Conservation (phyloP, 176 grass and related monocot genomes). For the Elymus sibiricus region DNA sequence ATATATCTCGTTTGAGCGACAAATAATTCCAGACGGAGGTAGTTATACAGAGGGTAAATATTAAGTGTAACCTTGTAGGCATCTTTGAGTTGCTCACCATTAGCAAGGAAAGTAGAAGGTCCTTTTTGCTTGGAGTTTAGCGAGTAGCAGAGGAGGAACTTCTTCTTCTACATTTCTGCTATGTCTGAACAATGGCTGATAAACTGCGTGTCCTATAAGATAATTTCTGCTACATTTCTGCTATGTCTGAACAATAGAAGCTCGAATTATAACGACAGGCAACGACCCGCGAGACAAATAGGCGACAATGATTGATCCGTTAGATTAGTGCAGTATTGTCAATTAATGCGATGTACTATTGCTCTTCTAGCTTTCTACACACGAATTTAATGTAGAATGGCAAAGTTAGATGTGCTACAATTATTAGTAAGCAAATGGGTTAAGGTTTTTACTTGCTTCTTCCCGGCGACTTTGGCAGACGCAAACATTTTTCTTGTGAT, state of each 20-base stretch:
- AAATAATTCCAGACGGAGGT: too few relatives aligned
- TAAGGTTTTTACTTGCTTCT: background rate
- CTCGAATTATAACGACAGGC: background rate
- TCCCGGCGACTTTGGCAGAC: background rate
- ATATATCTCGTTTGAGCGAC: too few relatives aligned
- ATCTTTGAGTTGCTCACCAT: too few relatives aligned
- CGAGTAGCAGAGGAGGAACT: too few relatives aligned
- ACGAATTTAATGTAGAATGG: background rate
- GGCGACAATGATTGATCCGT: background rate
- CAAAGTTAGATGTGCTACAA: background rate
- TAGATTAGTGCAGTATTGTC: background rate
- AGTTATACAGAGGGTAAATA: too few relatives aligned
- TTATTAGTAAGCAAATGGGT: background rate
- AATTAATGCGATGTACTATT: background rate
- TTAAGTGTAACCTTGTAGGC: too few relatives aligned
- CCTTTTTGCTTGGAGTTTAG: too few relatives aligned
- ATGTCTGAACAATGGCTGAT: too few relatives aligned
- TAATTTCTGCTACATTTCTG: too few relatives aligned
- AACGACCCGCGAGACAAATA: background rate
- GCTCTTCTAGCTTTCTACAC: background rate
- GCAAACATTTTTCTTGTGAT: background rate
- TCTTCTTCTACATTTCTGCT: too few relatives aligned
- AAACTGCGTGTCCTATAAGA: too few relatives aligned
- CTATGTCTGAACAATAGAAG: background rate
- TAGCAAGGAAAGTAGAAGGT: too few relatives aligned